These are phyloP conservation scores for Diatrype stigma DNA, from an alignment of 2,329 filamentous ascomycete species.

Conservation along the genomic window DNA sequence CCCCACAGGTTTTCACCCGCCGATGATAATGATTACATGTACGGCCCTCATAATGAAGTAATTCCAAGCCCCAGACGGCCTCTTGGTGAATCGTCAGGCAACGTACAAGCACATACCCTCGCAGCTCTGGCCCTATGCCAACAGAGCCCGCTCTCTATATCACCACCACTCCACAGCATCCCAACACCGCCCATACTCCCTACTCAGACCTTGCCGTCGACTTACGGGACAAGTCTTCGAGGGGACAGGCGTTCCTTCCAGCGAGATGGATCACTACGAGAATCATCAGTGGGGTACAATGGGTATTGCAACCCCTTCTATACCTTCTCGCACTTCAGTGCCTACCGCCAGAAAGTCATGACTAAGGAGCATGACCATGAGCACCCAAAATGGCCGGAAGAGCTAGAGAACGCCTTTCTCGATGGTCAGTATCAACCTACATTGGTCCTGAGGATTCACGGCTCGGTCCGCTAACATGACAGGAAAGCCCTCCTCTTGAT, in stretches of 20 bases:
- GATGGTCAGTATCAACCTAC: constrained; percentile 50
- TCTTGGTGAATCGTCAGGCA: constrained; percentile 49
- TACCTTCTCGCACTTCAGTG: constrained; percentile 58
- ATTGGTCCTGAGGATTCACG: no score
- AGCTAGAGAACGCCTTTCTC: constrained; percentile 62
- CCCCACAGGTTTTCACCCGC: constrained; percentile 46
- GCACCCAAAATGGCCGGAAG: constrained; percentile 58
- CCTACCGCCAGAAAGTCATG: constrained; percentile 61
- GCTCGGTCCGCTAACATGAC: constrained; percentile 16
- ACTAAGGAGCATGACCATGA: constrained; percentile 58
- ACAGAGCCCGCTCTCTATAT: constrained; percentile 38
- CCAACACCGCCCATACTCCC: constrained; percentile 43
- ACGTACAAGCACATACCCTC: constrained; percentile 40
- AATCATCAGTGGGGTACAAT: constrained; percentile 27
- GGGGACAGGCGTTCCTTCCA: constrained; percentile 28
- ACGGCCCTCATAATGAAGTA: constrained; percentile 39
- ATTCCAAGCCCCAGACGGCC: constrained; percentile 37
- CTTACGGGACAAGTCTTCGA: constrained; percentile 35
- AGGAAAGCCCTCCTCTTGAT: constrained; percentile 57
- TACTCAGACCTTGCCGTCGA: constrained; percentile 48
- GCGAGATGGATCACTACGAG: constrained; percentile 29
- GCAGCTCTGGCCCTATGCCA: constrained; percentile 39
- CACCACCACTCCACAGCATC: constrained; percentile 37
- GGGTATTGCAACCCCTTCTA: constrained; percentile 53
- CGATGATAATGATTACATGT: constrained; percentile 38